Evolutionary conservation across 1,139 yeast species (phyloP).

Genomic region (Yamadazyma mexicana): DNA sequence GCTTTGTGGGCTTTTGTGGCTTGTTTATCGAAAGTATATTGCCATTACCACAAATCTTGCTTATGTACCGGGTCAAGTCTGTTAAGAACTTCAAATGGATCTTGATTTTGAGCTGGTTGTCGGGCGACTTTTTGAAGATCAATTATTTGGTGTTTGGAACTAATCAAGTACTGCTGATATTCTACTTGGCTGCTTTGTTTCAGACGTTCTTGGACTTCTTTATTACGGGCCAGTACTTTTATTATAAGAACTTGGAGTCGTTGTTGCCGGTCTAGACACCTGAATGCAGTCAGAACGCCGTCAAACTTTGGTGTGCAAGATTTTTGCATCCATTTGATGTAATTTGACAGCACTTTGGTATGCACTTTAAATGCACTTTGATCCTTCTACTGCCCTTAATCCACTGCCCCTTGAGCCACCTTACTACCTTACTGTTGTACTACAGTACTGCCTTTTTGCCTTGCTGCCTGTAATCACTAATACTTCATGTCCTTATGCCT

Average conservation of each 20-base stretch:
- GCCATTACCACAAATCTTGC: constrained; percentile 84
- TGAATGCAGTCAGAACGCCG: no score
- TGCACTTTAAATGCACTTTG: no score
- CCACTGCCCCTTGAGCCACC: no score
- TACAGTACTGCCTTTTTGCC: no score
- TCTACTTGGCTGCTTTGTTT: constrained; percentile 74
- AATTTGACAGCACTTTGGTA: no score
- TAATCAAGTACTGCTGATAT: constrained; percentile 63
- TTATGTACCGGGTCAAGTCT: constrained; percentile 65
- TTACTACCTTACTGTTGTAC: no score
- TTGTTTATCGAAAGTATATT: constrained; percentile 76
- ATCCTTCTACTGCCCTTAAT: no score
- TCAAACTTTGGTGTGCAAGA: no score
- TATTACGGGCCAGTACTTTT: constrained; percentile 73
- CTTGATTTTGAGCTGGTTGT: constrained; percentile 77
- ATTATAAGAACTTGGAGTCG: constrained; percentile 38
- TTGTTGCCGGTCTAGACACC: constrained; percentile 7
- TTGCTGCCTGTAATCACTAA: no score
- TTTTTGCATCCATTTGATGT: no score
- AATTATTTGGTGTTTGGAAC: constrained; percentile 74
- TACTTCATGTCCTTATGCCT: no score
- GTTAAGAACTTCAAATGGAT: constrained; percentile 79
- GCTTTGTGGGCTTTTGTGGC: constrained; percentile 69
- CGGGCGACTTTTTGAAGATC: constrained; percentile 82
- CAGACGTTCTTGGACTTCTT: constrained; percentile 77